Evolutionary conservation across 2,329 filamentous ascomycete species (phyloP).

Genomic region (Fusarium pseudonygamai): DNA sequence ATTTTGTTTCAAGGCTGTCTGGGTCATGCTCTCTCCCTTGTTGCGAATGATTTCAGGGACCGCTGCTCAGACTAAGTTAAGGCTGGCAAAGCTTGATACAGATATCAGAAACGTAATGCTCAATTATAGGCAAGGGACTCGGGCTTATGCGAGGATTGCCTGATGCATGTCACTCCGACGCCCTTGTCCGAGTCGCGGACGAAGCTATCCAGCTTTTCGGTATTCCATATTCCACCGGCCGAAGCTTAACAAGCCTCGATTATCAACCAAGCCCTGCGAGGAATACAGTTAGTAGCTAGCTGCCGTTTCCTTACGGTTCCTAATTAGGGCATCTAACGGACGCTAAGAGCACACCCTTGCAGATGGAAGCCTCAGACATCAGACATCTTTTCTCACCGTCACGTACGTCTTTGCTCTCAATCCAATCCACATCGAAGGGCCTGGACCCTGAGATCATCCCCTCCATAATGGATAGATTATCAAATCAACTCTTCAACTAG

Average conservation of each 20-base stretch:
- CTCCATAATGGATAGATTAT: constrained; percentile 32
- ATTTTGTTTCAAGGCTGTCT: constrained; percentile 29
- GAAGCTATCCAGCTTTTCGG: constrained; percentile 1
- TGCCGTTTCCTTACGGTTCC: constrained; percentile 37
- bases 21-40: constrained; percentile 5
- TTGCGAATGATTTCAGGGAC: constrained; percentile 2
- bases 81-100: not conserved
- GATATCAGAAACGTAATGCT: not conserved
- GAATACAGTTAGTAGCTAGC: not conserved
- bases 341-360: constrained; percentile 29
- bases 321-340: not conserved
- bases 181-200: not conserved
- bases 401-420: constrained; percentile 11
- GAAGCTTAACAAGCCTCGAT: constrained; percentile 13
- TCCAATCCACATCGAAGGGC: constrained; percentile 41
- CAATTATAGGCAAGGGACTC: not conserved
- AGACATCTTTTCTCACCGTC: constrained; percentile 25
- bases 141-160: constrained; percentile 14
- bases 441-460: constrained; percentile 42
- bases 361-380: constrained; percentile 10
- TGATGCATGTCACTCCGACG: not conserved
- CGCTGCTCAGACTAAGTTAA: not conserved
- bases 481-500: constrained; percentile 32
- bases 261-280: constrained; percentile 5
- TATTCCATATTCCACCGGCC: not conserved